A percentile compares a stretch with the other conserved stretches of the same genome.
These are phyloP conservation scores for Sugiyamaella qingdaonensis DNA, from an alignment of 805 yeast species.

Conservation along the genomic window DNA sequence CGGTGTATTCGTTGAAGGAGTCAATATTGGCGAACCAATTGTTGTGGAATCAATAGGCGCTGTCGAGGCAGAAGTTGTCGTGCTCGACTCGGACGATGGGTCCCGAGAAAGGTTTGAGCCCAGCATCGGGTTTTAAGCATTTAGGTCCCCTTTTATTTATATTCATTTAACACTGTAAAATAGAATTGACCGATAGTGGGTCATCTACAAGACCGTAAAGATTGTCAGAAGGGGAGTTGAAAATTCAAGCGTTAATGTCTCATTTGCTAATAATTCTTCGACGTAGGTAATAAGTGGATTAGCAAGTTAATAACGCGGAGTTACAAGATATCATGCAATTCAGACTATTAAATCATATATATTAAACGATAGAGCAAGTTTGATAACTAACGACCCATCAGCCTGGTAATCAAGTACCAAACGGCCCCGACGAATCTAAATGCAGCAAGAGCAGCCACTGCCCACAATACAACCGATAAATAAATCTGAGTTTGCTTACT, in stretches of 20 bases:
- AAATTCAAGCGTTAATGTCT: too few species aligned
- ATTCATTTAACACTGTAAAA: background rate
- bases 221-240: too few species aligned
- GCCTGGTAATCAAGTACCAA: constrained; percentile 45
- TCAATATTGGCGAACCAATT: background rate
- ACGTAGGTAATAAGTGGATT: too few species aligned
- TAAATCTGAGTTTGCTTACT: constrained; percentile 42
- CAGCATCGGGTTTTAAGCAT: background rate
- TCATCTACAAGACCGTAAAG: background rate
- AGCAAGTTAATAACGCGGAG: too few species aligned
- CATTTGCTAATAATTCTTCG: too few species aligned
- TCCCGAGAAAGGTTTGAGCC: background rate
- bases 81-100: constrained; percentile 1
- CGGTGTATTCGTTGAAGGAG: constrained; percentile 3
- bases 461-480: constrained; percentile 83
- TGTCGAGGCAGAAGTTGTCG: constrained; percentile 2
- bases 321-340: too few species aligned
- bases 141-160: background rate
- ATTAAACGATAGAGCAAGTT: background rate
- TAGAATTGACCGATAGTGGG: background rate
- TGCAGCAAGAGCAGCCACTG: constrained; percentile 86
- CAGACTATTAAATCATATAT: background rate
- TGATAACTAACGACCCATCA: constrained; percentile 27
- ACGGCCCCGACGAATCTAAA: constrained; percentile 76
- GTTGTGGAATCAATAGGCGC: background rate